Evolutionary conservation across 2,329 filamentous ascomycete genomes (phyloP), one percentile per base, ranked within the genome.

Genomic region (Didymella exigua): DNA sequence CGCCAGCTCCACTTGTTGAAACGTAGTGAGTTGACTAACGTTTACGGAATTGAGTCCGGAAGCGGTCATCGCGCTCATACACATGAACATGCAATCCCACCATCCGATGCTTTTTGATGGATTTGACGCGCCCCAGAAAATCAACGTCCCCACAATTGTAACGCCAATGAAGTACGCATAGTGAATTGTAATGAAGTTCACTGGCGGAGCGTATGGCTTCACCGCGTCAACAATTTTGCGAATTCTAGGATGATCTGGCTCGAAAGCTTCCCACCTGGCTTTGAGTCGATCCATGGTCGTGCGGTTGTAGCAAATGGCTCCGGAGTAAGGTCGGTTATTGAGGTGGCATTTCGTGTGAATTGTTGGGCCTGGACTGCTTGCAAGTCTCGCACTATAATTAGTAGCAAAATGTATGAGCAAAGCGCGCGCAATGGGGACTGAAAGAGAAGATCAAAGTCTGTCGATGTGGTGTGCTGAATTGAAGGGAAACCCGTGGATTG

Each of bases 61-160:
- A 34, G 56, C 62, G 40, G 57, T 49, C 45, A 49, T 49, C 26
- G 45, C 45, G 45, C 45, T 49, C 56, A 58, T 61, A 19, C 55
- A 54, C 63, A 66, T 64, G 47, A 66, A 66, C 59, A 64, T 43
- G 48, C 59, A 53, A 31, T 66, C 59, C 63, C 63, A 66, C 61
- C 61, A 66, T 26, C 63, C 58, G 7, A 66, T 60, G 45, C 63
- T 66, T 38, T 53, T 54, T 19, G 63, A 50, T 26, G 63, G 63
- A 24, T 46, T 52, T 5, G 63, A 66, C 1, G 63, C 55, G 38
- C 61, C 61, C 62, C 62, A 65, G 41, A 65, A 63, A n/a, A 65
- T 63, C 18, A 62, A 47, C 7, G 61, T 56, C 16, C 60, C 61
- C 13, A 65, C 40, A 19, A 65, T 50, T 9, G 59, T 56, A 13